Evolutionary conservation across 2,329 filamentous ascomycete species (phyloP).

Genomic region (Colletotrichum horii): DNA sequence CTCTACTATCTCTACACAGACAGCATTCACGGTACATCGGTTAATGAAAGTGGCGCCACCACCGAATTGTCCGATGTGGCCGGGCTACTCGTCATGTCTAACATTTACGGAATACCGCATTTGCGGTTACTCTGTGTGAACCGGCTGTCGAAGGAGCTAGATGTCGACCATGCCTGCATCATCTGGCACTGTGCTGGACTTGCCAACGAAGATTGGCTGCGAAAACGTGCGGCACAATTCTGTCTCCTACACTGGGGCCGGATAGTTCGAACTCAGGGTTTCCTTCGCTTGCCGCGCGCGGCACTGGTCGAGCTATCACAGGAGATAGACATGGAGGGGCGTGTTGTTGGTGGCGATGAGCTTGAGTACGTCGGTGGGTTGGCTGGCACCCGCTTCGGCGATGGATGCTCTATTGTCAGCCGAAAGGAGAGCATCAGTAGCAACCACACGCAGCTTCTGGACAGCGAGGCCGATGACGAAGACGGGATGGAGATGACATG

Average conservation of each 20-base stretch:
- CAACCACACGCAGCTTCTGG: slow-evolving; percentile 60
- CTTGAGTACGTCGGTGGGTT: slow-evolving; percentile 63
- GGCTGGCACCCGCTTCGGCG: slow-evolving; percentile 52
- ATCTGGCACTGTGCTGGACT: slow-evolving; percentile 94
- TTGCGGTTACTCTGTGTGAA: slow-evolving; percentile 91
- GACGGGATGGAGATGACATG: slow-evolving; percentile 66
- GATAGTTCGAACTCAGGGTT: slow-evolving; percentile 87
- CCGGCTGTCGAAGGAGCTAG: slow-evolving; percentile 85
- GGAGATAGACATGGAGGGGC: slow-evolving; percentile 91
- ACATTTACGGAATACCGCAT: slow-evolving; percentile 96
- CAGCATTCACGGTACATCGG: slow-evolving; percentile 69
- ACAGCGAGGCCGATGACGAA: slow-evolving; percentile 64
- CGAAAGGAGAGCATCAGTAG: slow-evolving; percentile 67
- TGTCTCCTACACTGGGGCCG: slow-evolving; percentile 95
- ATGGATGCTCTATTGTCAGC: slow-evolving; percentile 37
- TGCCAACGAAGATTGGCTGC: slow-evolving; percentile 92
- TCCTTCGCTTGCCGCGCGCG: slow-evolving; percentile 77
- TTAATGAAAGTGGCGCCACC: slow-evolving; percentile 72
- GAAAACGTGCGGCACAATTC: slow-evolving; percentile 84
- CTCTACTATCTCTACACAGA: slow-evolving; percentile 97
- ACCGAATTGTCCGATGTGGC: slow-evolving; percentile 84
- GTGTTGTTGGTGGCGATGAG: slow-evolving; percentile 88
- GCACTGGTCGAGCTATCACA: slow-evolving; percentile 91
- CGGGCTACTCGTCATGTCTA: slow-evolving; percentile 94
- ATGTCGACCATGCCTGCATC: slow-evolving; percentile 92